phyloP scores from a whole-genome alignment of 306 rosid species.

The Quillaja saponaria region DNA sequence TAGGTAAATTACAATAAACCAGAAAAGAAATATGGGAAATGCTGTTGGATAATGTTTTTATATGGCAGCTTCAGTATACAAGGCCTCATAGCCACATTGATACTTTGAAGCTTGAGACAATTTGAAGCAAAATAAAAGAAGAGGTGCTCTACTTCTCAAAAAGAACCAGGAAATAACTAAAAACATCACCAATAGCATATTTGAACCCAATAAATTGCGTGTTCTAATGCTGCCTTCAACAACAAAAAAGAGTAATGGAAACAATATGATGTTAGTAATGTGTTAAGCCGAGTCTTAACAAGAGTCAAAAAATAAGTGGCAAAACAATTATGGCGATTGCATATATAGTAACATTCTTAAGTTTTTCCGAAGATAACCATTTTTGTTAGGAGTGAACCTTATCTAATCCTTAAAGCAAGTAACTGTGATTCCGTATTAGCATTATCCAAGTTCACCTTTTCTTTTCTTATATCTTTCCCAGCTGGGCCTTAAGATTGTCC shows the following conservation, averaged over 20 bases:
- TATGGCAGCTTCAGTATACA: background rate
- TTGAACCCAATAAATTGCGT: too few species aligned
- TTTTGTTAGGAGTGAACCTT: too few species aligned
- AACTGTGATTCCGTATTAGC: too few species aligned
- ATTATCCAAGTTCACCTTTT: too few species aligned
- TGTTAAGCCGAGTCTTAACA: background rate
- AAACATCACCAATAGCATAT: too few species aligned
- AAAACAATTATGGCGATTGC: background rate
- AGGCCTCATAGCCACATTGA: background rate
- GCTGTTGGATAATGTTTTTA: background rate
- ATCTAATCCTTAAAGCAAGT: too few species aligned
- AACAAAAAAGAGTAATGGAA: background rate
- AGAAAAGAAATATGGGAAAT: slow-evolving; percentile 6
- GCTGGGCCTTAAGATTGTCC: background rate
- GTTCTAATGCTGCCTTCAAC: background rate
- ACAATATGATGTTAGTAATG: background rate
- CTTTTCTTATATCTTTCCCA: too few species aligned
- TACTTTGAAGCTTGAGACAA: background rate
- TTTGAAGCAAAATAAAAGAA: too few species aligned
- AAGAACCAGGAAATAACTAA: too few species aligned
- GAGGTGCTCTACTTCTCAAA: too few species aligned
- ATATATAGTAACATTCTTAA: too few species aligned
- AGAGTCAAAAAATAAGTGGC: background rate
- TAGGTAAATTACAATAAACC: background rate
- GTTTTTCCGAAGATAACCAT: too few species aligned